These are phyloP conservation scores for Ophiocordyceps polyrhachis-furcata DNA, from an alignment of 2,329 filamentous ascomycete species.

Conservation along the genomic window DNA sequence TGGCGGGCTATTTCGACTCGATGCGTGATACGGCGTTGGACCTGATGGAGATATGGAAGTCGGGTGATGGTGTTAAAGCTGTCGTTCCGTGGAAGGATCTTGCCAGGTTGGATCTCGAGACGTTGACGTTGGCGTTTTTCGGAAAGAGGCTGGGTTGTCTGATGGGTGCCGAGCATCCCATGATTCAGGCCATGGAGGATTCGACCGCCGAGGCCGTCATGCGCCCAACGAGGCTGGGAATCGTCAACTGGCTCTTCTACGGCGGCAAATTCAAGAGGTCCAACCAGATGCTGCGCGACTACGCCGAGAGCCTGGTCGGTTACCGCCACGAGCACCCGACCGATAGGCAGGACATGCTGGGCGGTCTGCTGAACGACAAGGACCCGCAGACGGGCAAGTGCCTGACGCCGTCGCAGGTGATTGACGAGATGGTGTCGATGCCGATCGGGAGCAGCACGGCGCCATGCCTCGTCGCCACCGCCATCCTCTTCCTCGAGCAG, in stretches of 20 bases:
- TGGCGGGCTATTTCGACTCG: slow-evolving; percentile 22
- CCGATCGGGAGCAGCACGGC: slow-evolving; percentile 37
- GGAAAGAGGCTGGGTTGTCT: slow-evolving; percentile 30
- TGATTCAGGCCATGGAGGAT: slow-evolving; percentile 34
- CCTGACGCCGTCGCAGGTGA: slow-evolving; percentile 39
- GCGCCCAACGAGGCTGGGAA: slow-evolving; percentile 29
- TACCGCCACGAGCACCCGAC: slow-evolving; percentile 32
- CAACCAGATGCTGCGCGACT: slow-evolving; percentile 34
- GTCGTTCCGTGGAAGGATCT: slow-evolving; percentile 29
- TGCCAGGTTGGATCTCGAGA: slow-evolving; percentile 33
- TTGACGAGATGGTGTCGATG: slow-evolving; percentile 52
- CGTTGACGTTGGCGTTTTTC: slow-evolving; percentile 29
- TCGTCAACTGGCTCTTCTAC: slow-evolving; percentile 34
- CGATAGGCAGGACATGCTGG: slow-evolving; percentile 40
- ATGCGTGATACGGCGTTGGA: slow-evolving; percentile 30
- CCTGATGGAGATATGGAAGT: slow-evolving; percentile 29
- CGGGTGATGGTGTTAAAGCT: slow-evolving; percentile 13
- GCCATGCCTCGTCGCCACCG: slow-evolving; percentile 23
- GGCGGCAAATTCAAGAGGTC: slow-evolving; percentile 32
- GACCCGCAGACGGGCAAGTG: slow-evolving; percentile 42
- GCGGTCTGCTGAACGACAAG: slow-evolving; percentile 35
- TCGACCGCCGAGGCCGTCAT: slow-evolving; percentile 36
- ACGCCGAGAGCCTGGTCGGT: slow-evolving; percentile 36
- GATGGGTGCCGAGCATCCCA: slow-evolving; percentile 24
- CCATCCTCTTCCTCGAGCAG: slow-evolving; percentile 31